Evolutionary conservation across 2,329 filamentous ascomycete species (phyloP).

Genomic region (Epichloe festucae): DNA sequence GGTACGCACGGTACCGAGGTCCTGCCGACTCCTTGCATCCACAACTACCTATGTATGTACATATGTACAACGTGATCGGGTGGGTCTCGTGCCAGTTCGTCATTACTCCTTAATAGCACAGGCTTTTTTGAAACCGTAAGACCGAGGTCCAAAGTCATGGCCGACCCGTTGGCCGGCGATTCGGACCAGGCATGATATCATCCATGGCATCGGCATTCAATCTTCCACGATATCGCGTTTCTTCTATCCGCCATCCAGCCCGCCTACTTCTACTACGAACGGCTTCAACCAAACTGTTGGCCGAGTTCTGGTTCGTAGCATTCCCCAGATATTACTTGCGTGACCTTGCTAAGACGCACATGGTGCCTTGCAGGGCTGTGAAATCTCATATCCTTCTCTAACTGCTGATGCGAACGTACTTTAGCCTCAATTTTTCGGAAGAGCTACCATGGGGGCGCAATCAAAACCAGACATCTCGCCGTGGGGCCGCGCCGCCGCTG

Average conservation of each 20-base stretch:
- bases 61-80: too few relatives aligned
- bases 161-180: not conserved
- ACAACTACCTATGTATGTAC: not conserved
- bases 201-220: not conserved
- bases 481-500: slow-evolving; percentile 87
- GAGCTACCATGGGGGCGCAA: slow-evolving; percentile 34
- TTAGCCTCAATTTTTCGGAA: not conserved
- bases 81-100: not conserved
- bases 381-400: not conserved
- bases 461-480: slow-evolving; percentile 67
- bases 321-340: too few relatives aligned
- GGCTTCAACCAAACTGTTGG: not conserved
- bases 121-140: not conserved
- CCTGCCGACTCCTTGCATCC: not conserved
- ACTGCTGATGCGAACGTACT: not conserved
- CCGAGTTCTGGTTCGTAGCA: not conserved
- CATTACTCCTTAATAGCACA: not conserved
- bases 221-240: not conserved
- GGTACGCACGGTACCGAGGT: too few relatives aligned
- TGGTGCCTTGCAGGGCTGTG: not conserved
- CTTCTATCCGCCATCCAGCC: not conserved
- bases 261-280: not conserved
- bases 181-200: slow-evolving; percentile 1
- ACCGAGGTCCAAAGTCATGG: slow-evolving; percentile 6
- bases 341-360: not conserved